These are phyloP conservation scores for Phascolomyces articulosus DNA, from an alignment of 371 early-diverging fungal genomes.

Conservation along the genomic window DNA sequence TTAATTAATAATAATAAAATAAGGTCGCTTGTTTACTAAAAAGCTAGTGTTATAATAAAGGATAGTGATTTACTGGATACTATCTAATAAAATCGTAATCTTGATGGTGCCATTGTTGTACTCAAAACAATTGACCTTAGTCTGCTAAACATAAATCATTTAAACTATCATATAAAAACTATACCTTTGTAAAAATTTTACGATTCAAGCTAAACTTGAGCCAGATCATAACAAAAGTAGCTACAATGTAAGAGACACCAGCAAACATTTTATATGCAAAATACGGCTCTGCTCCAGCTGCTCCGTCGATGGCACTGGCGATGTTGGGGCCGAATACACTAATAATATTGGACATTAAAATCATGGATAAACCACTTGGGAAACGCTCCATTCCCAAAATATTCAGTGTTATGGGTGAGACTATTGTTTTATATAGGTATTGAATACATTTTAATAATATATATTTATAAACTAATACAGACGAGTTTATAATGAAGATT, in stretches of 20 bases:
- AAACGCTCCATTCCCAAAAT: slow-evolving; percentile 40
- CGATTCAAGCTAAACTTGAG: slow-evolving; percentile 6
- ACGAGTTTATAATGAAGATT: no score
- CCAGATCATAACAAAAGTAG: slow-evolving; percentile 14
- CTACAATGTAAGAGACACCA: slow-evolving; percentile 29
- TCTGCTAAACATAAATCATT: no score
- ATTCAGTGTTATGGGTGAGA: slow-evolving; percentile 37
- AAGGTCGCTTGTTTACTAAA: no score
- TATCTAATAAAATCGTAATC: no score
- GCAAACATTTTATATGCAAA: slow-evolving; percentile 40
- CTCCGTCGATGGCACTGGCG: slow-evolving; percentile 37
- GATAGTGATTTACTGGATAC: no score
- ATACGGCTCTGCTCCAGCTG: slow-evolving; percentile 21
- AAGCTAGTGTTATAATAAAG: no score
- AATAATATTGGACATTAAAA: slow-evolving; percentile 31
- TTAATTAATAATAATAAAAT: no score
- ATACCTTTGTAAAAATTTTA: slow-evolving; percentile 11
- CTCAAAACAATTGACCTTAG: no score
- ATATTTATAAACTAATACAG: no score
- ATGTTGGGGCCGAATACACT: slow-evolving; percentile 40
- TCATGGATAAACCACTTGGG: slow-evolving; percentile 36
- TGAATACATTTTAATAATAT: no score
- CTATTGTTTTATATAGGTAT: no score
- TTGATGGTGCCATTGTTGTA: no score
- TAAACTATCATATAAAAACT: background rate